phyloP scores from a whole-genome alignment of 495 filamentous ascomycete species.

The Hypoxylon rickii region DNA sequence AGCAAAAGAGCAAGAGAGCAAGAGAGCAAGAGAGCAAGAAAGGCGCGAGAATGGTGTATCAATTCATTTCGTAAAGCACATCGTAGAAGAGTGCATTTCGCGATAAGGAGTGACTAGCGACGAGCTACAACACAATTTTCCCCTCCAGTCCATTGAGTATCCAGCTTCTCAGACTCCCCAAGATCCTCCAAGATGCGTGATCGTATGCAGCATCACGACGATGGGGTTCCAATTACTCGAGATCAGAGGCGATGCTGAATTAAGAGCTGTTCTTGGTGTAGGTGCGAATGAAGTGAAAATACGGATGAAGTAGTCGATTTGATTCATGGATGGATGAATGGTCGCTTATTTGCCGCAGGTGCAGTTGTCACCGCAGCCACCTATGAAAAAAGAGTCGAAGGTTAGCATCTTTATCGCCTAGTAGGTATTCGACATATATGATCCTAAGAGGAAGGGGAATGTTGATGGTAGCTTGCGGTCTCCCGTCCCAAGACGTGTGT shows the following conservation, averaged over 20 bases:
- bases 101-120: conserved; percentile 19
- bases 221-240: neutral
- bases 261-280: neutral
- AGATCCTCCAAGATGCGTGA: conserved; percentile 10
- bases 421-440: no score
- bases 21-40: no score
- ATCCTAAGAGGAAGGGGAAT: no score
- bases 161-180: neutral
- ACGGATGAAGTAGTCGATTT: conserved; percentile 14
- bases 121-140: conserved; percentile 14
- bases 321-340: neutral
- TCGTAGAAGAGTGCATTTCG: conserved; percentile 5
- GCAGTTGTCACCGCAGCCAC: conserved; percentile 47
- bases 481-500: neutral
- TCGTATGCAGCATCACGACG: neutral
- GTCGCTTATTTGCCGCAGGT: conserved; percentile 43
- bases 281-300: conserved; percentile 18
- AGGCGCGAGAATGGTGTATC: neutral
- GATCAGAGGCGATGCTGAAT: conserved; percentile 11
- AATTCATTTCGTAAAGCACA: neutral
- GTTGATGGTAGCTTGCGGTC: no score
- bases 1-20: no score
- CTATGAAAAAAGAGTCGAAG: conserved; percentile 18
- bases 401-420: conserved; percentile 12
- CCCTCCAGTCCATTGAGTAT: neutral